A percentile compares a stretch with the other conserved stretches of the same genome.
phyloP scores from a whole-genome alignment of 2,329 filamentous ascomycete genomes.

The Colletotrichum spaethianum region DNA sequence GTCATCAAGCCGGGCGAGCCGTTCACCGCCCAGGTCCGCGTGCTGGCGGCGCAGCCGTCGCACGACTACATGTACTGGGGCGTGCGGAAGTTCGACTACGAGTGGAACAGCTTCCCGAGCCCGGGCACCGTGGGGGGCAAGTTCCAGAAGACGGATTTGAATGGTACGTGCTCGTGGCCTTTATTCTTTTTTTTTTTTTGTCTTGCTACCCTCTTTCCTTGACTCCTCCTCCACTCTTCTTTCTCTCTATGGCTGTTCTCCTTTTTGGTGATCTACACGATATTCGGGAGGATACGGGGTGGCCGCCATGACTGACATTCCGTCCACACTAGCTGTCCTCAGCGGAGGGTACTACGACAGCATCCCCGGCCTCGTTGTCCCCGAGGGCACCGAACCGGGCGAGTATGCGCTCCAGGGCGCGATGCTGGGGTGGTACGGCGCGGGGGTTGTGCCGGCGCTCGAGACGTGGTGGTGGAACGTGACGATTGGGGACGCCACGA shows the following conservation, averaged over 20 bases:
- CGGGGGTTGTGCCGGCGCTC: neutral
- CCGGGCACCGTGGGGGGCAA: neutral
- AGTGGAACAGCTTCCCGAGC: neutral
- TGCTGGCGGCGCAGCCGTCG: constrained; percentile 4
- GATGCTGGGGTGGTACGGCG: constrained; percentile 3
- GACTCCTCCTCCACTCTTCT: neutral
- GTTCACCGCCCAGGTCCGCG: neutral
- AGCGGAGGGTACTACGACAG: constrained; percentile 6
- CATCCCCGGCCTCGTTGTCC: constrained; percentile 10
- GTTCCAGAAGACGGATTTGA: constrained; percentile 10
- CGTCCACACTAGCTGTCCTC: neutral
- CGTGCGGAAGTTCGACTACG: neutral
- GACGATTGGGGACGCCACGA: constrained; percentile 21
- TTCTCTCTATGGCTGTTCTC: neutral
- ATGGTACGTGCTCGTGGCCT: neutral
- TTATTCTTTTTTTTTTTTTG: neutral
- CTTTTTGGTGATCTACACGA: too few species aligned
- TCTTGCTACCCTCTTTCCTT: too few species aligned
- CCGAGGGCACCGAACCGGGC: neutral
- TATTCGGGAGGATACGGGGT: too few species aligned
- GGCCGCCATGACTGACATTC: neutral
- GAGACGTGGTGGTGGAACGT: constrained; percentile 29
- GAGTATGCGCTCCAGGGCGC: constrained; percentile 8
- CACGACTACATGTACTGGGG: constrained; percentile 14
- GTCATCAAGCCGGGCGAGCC: constrained; percentile 21